Conservation (phyloP, 352 stramenopile species). For the Phytophthora fragariae region DNA sequence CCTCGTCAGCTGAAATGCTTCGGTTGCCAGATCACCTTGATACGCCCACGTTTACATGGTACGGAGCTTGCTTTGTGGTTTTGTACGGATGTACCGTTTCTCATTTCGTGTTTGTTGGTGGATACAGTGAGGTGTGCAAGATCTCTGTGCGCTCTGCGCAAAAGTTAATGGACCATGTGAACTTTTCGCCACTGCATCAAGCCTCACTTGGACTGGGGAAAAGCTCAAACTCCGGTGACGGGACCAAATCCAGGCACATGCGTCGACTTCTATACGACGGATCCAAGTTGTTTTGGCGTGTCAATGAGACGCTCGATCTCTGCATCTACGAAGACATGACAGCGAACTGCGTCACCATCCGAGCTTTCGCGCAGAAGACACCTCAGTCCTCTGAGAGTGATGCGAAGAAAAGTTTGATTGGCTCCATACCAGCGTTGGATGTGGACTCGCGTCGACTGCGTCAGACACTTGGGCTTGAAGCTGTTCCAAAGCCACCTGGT, state of each 20-base stretch:
- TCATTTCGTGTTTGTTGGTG: slow-evolving; percentile 11
- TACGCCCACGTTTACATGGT: slow-evolving; percentile 80
- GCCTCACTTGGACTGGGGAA: slow-evolving; percentile 68
- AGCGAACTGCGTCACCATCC: slow-evolving; percentile 74
- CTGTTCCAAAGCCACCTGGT: slow-evolving; percentile 18
- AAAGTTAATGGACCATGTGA: slow-evolving; percentile 90
- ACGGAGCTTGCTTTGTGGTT: slow-evolving; percentile 10
- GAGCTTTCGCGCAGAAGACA: slow-evolving; percentile 61
- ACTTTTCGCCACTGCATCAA: slow-evolving; percentile 89
- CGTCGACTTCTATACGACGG: slow-evolving; percentile 83
- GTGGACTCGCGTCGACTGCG: slow-evolving; percentile 66
- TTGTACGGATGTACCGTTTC: background rate
- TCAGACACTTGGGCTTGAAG: slow-evolving; percentile 44
- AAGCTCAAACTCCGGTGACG: slow-evolving; percentile 19
- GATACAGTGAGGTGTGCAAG: slow-evolving; percentile 84
- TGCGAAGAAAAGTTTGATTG: slow-evolving; percentile 17
- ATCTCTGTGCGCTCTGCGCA: slow-evolving; percentile 88
- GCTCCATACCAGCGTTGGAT: slow-evolving; percentile 59
- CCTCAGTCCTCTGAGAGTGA: slow-evolving; percentile 19
- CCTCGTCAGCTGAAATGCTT: slow-evolving; percentile 28
- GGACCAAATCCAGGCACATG: slow-evolving; percentile 38
- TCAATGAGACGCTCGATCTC: slow-evolving; percentile 88
- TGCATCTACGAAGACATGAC: slow-evolving; percentile 84
- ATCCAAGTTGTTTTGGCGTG: slow-evolving; percentile 88
- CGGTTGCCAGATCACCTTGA: slow-evolving; percentile 43